Conservation (phyloP, 495 filamentous ascomycete genomes). For the Xylaria grammica region DNA sequence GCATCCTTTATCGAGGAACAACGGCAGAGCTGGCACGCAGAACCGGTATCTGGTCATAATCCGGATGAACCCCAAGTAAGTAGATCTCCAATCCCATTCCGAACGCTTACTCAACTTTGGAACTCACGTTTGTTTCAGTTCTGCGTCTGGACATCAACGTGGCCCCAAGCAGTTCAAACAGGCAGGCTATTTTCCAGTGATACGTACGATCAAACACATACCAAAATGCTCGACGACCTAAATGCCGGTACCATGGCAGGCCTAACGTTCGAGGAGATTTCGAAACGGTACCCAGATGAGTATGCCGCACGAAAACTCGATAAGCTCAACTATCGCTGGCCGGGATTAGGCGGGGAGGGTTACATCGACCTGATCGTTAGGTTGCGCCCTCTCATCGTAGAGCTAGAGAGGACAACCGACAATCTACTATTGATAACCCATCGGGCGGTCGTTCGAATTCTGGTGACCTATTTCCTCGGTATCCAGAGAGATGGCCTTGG, state of each 20-base stretch:
- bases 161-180: slow-evolving; percentile 73
- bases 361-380: slow-evolving; percentile 86
- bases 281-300: slow-evolving; percentile 64
- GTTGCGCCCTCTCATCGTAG: slow-evolving; percentile 76
- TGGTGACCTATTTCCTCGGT: slow-evolving; percentile 82
- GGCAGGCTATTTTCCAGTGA: slow-evolving; percentile 72
- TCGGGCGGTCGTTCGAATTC: slow-evolving; percentile 75
- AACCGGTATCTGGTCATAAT: slow-evolving; percentile 12
- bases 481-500: slow-evolving; percentile 76
- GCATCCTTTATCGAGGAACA: slow-evolving; percentile 61
- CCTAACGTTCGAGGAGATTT: slow-evolving; percentile 78
- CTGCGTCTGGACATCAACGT: slow-evolving; percentile 87
- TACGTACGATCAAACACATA: slow-evolving; percentile 82
- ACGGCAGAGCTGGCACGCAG: slow-evolving; percentile 4
- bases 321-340: slow-evolving; percentile 80
- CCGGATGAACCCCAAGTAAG: slow-evolving; percentile 8
- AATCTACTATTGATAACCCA: slow-evolving; percentile 78
- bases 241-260: slow-evolving; percentile 81
- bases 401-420: slow-evolving; percentile 82
- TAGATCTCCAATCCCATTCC: slow-evolving; percentile 33
- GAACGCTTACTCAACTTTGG: slow-evolving; percentile 45
- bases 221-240: slow-evolving; percentile 85
- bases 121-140: slow-evolving; percentile 54
- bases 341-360: slow-evolving; percentile 81
- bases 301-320: slow-evolving; percentile 66